phyloP scores from a whole-genome alignment of 2,329 filamentous ascomycete species.

The Capronia coronata region DNA sequence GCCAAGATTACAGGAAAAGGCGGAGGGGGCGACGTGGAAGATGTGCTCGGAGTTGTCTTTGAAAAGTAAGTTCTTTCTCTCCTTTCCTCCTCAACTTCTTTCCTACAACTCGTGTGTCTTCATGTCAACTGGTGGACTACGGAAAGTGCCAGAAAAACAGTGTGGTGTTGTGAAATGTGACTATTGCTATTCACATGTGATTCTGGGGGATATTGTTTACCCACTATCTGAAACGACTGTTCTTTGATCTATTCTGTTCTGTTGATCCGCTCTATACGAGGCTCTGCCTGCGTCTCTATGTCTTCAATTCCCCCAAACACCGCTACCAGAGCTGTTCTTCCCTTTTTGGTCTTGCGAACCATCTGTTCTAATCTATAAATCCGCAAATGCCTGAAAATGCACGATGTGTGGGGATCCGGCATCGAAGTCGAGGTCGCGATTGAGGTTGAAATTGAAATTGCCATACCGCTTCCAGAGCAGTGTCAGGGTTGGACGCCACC shows the following conservation, averaged over 20 bases:
- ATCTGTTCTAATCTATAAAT: not conserved
- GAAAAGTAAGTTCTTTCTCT: slow-evolving; percentile 65
- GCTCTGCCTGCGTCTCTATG: slow-evolving; percentile 1
- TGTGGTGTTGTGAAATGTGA: not conserved
- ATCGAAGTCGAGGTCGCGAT: too few relatives aligned
- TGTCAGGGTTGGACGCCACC: too few relatives aligned
- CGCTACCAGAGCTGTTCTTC: slow-evolving; percentile 3
- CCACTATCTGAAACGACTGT: slow-evolving; percentile 1
- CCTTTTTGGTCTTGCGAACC: slow-evolving; percentile 5
- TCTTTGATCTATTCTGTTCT: slow-evolving; percentile 8
- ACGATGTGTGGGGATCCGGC: not conserved
- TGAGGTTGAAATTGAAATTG: too few relatives aligned
- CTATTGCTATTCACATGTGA: slow-evolving; percentile 1
- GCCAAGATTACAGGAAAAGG: slow-evolving; percentile 82
- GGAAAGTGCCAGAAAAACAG: too few relatives aligned
- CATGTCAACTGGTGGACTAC: too few relatives aligned
- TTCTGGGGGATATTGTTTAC: slow-evolving; percentile 11
- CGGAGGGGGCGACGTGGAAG: slow-evolving; percentile 79
- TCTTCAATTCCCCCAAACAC: not conserved
- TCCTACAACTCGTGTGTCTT: too few relatives aligned
- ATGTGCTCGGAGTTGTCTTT: slow-evolving; percentile 93
- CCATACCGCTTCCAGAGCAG: too few relatives aligned
- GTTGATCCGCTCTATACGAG: slow-evolving; percentile 6
- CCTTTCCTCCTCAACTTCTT: not conserved
- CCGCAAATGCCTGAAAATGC: slow-evolving; percentile 4